Conservation (phyloP, 768 basidiomycete genomes). For the Boletus vermiculosoides region DNA sequence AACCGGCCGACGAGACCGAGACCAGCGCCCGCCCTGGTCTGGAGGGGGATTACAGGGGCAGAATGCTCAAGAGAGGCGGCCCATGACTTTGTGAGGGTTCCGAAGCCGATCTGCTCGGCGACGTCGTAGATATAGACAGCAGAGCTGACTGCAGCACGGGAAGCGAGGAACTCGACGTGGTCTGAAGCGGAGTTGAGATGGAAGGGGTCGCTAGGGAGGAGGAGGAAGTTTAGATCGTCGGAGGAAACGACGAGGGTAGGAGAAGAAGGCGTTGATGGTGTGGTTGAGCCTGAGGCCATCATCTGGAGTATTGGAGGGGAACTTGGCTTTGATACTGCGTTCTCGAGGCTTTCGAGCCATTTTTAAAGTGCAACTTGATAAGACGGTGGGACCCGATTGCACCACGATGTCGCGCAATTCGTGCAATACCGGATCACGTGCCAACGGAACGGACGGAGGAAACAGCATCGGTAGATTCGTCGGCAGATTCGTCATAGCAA, state of each 20-base stretch:
- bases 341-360: not conserved
- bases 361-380: not conserved
- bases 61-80: constrained; percentile 40
- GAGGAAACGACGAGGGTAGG: constrained; percentile 36
- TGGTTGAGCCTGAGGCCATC: constrained; percentile 2
- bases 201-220: not conserved
- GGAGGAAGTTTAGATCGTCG: constrained; percentile 30
- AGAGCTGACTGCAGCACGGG: constrained; percentile 54
- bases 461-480: too few species aligned
- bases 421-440: constrained; percentile 34
- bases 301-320: not conserved
- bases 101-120: constrained; percentile 82
- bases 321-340: not conserved
- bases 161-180: constrained; percentile 67
- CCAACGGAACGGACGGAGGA: constrained; percentile 1
- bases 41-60: constrained; percentile 63
- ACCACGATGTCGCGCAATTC: constrained; percentile 28
- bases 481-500: too few species aligned
- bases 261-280: constrained; percentile 17
- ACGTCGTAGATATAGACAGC: constrained; percentile 80
- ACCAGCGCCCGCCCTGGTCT: constrained; percentile 85
- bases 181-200: constrained; percentile 49
- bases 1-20: constrained; percentile 74
- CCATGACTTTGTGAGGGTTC: constrained; percentile 69
- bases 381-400: constrained; percentile 30